These are phyloP conservation scores for Phytophthora pini DNA, from an alignment of 352 stramenopile species.

Conservation along the genomic window DNA sequence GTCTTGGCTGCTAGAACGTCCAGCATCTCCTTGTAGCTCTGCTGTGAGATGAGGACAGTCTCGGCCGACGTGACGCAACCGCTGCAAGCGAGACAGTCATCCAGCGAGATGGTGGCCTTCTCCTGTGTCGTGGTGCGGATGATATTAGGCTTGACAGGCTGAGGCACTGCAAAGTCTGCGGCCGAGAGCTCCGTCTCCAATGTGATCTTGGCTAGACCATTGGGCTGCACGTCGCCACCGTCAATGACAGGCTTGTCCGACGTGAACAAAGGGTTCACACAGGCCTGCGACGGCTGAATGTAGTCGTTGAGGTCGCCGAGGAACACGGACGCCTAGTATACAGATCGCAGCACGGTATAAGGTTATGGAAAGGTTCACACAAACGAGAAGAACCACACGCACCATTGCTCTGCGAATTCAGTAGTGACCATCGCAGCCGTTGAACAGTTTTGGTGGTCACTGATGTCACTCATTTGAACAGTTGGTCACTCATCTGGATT, in stretches of 20 bases:
- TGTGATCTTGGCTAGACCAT: slow-evolving; percentile 71
- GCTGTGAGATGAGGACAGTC: slow-evolving; percentile 97
- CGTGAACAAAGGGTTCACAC: slow-evolving; percentile 94
- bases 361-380: too few species aligned
- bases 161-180: slow-evolving; percentile 57
- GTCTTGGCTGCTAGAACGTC: slow-evolving; percentile 53
- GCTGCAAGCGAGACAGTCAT: slow-evolving; percentile 97
- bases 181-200: slow-evolving; percentile 76
- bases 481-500: slow-evolving; percentile 3
- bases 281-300: slow-evolving; percentile 94
- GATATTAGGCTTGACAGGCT: slow-evolving; percentile 68
- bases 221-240: slow-evolving; percentile 12
- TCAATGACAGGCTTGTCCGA: slow-evolving; percentile 22
- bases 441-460: neutral
- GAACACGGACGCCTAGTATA: slow-evolving; percentile 88
- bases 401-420: slow-evolving; percentile 29
- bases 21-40: slow-evolving; percentile 93
- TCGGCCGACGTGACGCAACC: slow-evolving; percentile 98
- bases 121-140: slow-evolving; percentile 80
- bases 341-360: too few species aligned
- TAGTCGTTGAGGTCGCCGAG: slow-evolving; percentile 95
- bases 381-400: neutral
- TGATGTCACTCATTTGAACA: neutral
- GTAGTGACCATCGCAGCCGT: slow-evolving; percentile 5
- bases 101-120: slow-evolving; percentile 94